Conservation (phyloP, 164 flowering plant species). For the Warburgia ugandensis region DNA sequence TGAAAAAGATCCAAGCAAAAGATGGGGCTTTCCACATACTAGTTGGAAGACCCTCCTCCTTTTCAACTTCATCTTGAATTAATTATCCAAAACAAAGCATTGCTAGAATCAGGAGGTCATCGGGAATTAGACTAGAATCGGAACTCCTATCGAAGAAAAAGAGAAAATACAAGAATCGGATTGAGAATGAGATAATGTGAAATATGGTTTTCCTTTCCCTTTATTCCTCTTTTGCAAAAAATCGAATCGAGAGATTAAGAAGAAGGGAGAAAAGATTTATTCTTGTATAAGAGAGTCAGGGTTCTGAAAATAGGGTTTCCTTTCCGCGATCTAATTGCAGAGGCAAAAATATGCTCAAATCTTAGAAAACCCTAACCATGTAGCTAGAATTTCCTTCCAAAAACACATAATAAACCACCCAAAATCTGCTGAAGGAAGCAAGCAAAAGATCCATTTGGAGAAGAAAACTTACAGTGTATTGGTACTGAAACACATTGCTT, state of each 20-base stretch:
- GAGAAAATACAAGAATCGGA: background rate
- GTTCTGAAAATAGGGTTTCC: background rate
- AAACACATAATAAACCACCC: no score
- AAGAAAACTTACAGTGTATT: no score
- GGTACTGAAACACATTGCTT: no score
- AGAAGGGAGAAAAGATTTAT: background rate
- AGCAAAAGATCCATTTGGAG: no score
- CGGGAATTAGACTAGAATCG: background rate
- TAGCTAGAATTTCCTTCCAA: no score
- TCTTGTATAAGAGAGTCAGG: background rate
- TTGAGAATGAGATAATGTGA: background rate
- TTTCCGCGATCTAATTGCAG: constrained; percentile 1
- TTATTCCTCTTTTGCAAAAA: background rate
- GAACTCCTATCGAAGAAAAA: background rate
- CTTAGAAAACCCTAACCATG: no score
- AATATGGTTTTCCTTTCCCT: background rate
- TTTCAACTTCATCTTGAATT: constrained; percentile 52
- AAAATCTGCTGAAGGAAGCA: no score
- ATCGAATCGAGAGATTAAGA: constrained; percentile 1
- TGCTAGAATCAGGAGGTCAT: background rate
- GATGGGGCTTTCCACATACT: constrained; percentile 26
- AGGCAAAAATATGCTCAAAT: no score
- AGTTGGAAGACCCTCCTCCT: constrained; percentile 51
- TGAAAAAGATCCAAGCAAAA: background rate
- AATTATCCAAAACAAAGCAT: constrained; percentile 16